Evolutionary conservation across 2,329 filamentous ascomycete genomes (phyloP).

Genomic region (Chrysoporthe austroafricana): DNA sequence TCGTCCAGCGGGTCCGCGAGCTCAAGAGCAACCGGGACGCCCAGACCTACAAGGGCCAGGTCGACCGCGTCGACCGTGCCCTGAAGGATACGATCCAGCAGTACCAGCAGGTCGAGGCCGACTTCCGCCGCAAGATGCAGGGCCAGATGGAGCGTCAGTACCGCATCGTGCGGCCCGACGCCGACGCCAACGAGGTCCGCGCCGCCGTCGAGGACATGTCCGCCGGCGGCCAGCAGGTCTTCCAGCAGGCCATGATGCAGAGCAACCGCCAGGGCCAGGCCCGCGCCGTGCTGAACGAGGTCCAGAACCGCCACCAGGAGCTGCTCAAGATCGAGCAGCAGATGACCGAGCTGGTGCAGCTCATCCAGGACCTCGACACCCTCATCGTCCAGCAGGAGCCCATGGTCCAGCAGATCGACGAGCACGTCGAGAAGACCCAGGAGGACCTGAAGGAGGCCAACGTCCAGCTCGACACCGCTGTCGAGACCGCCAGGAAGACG

Average conservation of each 20-base stretch:
- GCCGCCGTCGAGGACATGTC: constrained; percentile 74
- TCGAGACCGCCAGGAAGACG: constrained; percentile 77
- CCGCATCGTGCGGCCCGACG: constrained; percentile 83
- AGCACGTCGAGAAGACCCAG: constrained; percentile 83
- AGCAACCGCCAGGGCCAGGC: constrained; percentile 82
- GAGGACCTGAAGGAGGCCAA: constrained; percentile 86
- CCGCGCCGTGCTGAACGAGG: constrained; percentile 76
- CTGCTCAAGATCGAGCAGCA: constrained; percentile 92
- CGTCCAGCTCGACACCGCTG: constrained; percentile 78
- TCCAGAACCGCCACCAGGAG: constrained; percentile 80
- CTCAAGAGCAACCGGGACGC: constrained; percentile 84
- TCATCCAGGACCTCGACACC: constrained; percentile 89
- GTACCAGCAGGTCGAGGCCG: constrained; percentile 79
- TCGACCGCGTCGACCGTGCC: constrained; percentile 77
- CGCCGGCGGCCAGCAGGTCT: constrained; percentile 77
- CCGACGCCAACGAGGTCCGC: constrained; percentile 75
- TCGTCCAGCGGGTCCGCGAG: constrained; percentile 77
- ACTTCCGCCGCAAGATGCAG: constrained; percentile 78
- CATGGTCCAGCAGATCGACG: constrained; percentile 78
- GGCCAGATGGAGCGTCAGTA: constrained; percentile 90
- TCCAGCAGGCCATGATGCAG: constrained; percentile 83
- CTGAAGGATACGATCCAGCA: constrained; percentile 80
- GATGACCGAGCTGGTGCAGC: constrained; percentile 82
- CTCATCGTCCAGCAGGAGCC: constrained; percentile 86
- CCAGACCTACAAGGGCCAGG: constrained; percentile 76